These are phyloP conservation scores for Lumnitzera racemosa DNA, from an alignment of 345 rosid genomes.

Conservation along the genomic window DNA sequence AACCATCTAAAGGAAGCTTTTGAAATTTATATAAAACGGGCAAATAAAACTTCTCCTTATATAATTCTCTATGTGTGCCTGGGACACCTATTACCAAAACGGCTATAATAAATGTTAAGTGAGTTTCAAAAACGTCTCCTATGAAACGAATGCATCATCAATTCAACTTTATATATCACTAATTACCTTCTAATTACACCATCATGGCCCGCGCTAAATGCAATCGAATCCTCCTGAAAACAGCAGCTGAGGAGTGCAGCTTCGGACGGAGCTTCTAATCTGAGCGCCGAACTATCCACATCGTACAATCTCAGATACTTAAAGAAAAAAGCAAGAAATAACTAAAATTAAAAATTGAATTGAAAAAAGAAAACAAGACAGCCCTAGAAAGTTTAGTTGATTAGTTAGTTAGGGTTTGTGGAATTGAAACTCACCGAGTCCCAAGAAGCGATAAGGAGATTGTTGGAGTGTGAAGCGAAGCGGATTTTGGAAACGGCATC, in stretches of 20 bases:
- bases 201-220: constrained; percentile 55
- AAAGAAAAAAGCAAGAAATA: not conserved
- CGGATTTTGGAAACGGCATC: constrained; percentile 68
- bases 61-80: too few relatives aligned
- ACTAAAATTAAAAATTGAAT: not conserved
- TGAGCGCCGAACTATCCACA: constrained; percentile 52
- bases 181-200: constrained; percentile 68
- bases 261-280: constrained; percentile 32
- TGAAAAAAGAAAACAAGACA: not conserved
- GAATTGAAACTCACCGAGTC: constrained; percentile 54
- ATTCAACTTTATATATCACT: not conserved
- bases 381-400: too few relatives aligned
- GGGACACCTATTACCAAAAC: too few relatives aligned
- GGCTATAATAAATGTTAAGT: too few relatives aligned
- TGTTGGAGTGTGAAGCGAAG: constrained; percentile 68
- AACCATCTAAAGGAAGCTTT: not conserved
- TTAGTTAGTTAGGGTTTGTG: not conserved
- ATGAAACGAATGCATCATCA: too few relatives aligned
- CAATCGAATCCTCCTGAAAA: constrained; percentile 48
- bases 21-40: not conserved
- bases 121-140: too few relatives aligned
- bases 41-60: too few relatives aligned
- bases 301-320: constrained; percentile 68
- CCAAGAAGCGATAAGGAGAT: constrained; percentile 86
- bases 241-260: constrained; percentile 84